A percentile compares a stretch with the other conserved stretches of the same genome.
Evolutionary conservation across 768 basidiomycete genomes (phyloP).

Genomic region (Amanita subjunquillea): DNA sequence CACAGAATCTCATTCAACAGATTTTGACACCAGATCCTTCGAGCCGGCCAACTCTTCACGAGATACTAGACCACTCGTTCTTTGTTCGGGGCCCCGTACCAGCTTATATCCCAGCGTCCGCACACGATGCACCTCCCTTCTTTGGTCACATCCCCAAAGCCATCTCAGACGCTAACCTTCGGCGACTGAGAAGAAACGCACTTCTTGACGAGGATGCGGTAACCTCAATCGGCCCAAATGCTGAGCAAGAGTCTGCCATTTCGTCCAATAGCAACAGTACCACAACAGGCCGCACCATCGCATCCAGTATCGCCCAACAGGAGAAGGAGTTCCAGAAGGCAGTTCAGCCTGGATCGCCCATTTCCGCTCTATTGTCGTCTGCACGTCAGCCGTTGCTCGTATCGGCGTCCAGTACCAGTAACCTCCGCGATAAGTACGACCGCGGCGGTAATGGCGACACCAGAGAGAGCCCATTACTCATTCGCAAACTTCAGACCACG

Average conservation of each 20-base stretch:
- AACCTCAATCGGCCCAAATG: slow-evolving; percentile 24
- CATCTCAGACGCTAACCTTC: slow-evolving; percentile 61
- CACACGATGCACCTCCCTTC: slow-evolving; percentile 66
- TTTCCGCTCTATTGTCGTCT: slow-evolving; percentile 82
- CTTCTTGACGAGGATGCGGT: slow-evolving; percentile 55
- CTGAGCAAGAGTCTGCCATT: not conserved
- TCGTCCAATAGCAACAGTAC: not conserved
- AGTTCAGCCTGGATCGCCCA: slow-evolving; percentile 90
- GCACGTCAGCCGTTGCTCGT: slow-evolving; percentile 84
- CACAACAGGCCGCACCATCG: slow-evolving; percentile 28
- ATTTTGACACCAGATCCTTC: slow-evolving; percentile 84
- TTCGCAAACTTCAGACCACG: slow-evolving; percentile 12
- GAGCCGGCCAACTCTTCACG: slow-evolving; percentile 70
- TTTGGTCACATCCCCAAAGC: slow-evolving; percentile 57
- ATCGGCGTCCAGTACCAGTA: slow-evolving; percentile 23
- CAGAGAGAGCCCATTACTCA: slow-evolving; percentile 14
- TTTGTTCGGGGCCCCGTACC: slow-evolving; percentile 80
- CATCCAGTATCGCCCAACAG: slow-evolving; percentile 65
- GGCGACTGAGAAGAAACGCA: slow-evolving; percentile 49
- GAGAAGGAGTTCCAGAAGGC: slow-evolving; percentile 97
- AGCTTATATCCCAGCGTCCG: slow-evolving; percentile 66
- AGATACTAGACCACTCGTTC: slow-evolving; percentile 79
- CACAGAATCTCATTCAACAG: slow-evolving; percentile 66
- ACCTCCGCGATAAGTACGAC: not conserved
- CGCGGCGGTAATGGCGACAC: slow-evolving; percentile 5